These are phyloP conservation scores for Fusarium armeniacum DNA, from an alignment of 2,329 filamentous ascomycete species.

Conservation along the genomic window DNA sequence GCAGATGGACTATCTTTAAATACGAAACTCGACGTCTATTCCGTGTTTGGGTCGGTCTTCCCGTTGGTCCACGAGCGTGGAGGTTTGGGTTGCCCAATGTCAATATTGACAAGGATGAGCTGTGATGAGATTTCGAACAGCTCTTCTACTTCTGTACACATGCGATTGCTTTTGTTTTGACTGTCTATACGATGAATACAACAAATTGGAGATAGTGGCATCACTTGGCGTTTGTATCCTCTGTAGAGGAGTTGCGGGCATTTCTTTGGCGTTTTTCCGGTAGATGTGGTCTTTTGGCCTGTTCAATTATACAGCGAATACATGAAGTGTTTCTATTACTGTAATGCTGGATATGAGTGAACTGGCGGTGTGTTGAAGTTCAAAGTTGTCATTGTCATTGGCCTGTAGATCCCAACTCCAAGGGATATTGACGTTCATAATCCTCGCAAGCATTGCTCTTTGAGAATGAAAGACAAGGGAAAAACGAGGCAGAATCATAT, in stretches of 20 bases:
- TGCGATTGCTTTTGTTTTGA: constrained; percentile 13
- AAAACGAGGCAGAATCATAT: neutral
- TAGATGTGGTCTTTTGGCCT: neutral
- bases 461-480: neutral
- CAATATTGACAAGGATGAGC: constrained; percentile 60
- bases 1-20: constrained; percentile 60
- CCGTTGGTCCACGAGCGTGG: constrained; percentile 65
- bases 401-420: neutral
- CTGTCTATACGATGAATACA: constrained; percentile 7
- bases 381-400: neutral
- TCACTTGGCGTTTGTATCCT: constrained; percentile 26
- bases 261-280: constrained; percentile 27
- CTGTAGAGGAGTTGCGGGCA: constrained; percentile 5
- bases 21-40: constrained; percentile 63
- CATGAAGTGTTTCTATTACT: neutral
- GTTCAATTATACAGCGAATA: constrained; percentile 14
- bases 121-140: constrained; percentile 52
- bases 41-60: constrained; percentile 67
- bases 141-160: neutral
- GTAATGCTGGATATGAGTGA: neutral
- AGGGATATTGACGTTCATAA: no score
- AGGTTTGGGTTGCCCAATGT: constrained; percentile 60
- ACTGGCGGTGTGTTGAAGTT: neutral
- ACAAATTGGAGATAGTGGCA: constrained; percentile 22
- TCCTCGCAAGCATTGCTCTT: neutral